Base-by-base conservation (phyloP, 2,329 filamentous ascomycete species). In the Fusarium falciforme region DNA sequence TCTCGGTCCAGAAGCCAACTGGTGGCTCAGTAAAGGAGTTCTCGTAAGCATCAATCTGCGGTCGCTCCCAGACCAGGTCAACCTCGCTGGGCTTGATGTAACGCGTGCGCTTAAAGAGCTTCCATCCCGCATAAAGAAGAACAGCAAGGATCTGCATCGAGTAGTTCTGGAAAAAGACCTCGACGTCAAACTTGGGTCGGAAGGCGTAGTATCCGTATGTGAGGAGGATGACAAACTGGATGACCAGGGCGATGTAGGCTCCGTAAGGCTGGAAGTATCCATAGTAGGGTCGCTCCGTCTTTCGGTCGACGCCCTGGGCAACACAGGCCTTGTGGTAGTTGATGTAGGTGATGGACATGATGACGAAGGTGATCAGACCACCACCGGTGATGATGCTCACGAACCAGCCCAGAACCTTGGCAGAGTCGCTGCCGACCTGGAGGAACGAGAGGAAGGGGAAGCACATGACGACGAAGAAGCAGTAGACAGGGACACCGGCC, bases 361-460 rank as follows among this genome's bases (percentile, higher is more conserved):
- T 83, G 68, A 92, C 86, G 79, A 89, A 92, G 80, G 90, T 89
- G 78, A 92, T 90, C 71, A 90, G 85, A 44, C 86, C 85, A 27
- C 85, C 88, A 7, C 87, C 88, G 3, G 88, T 90, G 75, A 89
- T 85, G 17, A 91, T 82, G 71, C 85, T 88, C 69, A 87, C 82
- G 61, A 91, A 80, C 86, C 87, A 90, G 62, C 77, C 86, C 9
- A 90, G 83, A 4, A 87, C 86, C 58, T 84, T 78, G n/a, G 85
- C 82, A 0, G 87, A 87, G 36, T 82, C 84, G 75, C 80, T 85
- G 64, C 82, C 84, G 4, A 87, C 82, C 54, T 87, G 84, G 20
- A 90, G 82, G 77, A 90, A 87, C 44, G 86, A 85, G 47, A 89
- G 81, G 65, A 87, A 81, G 5, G 86, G 85, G 80, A 89, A 87